Conservation (phyloP, 2,329 filamentous ascomycete genomes). For the Diaporthe sp. region DNA sequence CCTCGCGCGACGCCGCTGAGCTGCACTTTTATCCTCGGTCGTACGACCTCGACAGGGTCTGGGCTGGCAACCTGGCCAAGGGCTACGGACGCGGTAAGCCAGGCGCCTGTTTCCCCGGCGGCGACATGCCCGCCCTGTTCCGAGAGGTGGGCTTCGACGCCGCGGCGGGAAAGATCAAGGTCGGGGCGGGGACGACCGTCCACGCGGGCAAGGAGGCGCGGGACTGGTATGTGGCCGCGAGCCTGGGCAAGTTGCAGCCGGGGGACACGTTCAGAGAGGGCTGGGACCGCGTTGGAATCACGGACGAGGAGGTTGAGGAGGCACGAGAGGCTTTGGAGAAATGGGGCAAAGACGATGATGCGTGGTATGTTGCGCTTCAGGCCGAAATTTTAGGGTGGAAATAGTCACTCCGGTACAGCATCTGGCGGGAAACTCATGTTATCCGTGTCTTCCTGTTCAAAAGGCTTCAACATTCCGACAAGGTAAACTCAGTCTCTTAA, state of each 20-base stretch:
- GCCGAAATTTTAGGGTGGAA: constrained; percentile 58
- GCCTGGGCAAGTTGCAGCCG: constrained; percentile 46
- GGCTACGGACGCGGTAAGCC: not conserved
- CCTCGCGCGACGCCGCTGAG: constrained; percentile 49
- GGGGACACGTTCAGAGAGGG: constrained; percentile 47
- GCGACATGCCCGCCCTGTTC: constrained; percentile 13
- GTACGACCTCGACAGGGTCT: constrained; percentile 7
- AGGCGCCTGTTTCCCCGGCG: constrained; percentile 4
- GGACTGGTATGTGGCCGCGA: constrained; percentile 48
- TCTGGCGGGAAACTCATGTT: not conserved
- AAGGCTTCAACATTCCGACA: too few relatives aligned
- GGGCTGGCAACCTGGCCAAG: not conserved
- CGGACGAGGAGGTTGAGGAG: constrained; percentile 53
- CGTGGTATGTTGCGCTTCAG: constrained; percentile 54
- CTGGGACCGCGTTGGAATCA: constrained; percentile 54
- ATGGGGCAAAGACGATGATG: constrained; percentile 55
- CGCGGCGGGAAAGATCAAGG: constrained; percentile 47
- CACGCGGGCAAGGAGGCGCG: constrained; percentile 47
- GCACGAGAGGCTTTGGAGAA: constrained; percentile 47
- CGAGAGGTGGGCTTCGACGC: constrained; percentile 20
- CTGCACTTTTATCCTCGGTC: constrained; percentile 12
- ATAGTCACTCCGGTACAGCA: constrained; percentile 38
- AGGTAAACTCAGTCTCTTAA: not conserved
- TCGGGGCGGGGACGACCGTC: constrained; percentile 50
- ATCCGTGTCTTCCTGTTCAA: not conserved